Conservation (phyloP, 192 early-diverging fungal species). For the Chytriomyces confervae region DNA sequence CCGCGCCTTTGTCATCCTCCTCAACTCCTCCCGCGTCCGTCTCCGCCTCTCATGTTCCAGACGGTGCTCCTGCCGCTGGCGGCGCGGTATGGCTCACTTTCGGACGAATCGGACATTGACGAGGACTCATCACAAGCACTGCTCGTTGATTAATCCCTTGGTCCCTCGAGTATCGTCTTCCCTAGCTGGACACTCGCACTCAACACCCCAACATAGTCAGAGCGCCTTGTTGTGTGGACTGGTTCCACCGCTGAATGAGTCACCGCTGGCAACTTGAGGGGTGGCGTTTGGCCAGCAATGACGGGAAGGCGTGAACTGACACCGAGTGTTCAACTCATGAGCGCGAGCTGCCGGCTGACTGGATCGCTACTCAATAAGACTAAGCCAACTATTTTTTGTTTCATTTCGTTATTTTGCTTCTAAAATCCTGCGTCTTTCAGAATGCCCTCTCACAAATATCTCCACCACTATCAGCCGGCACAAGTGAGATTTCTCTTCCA, state of each 20-base stretch:
- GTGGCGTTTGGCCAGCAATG: background rate
- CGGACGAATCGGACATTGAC: background rate
- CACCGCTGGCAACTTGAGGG: background rate
- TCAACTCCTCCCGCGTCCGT: background rate
- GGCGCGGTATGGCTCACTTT: background rate
- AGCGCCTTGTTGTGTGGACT: background rate
- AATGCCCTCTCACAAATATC: background rate
- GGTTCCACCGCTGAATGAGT: background rate
- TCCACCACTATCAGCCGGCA: background rate
- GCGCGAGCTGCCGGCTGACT: background rate
- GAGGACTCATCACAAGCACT: constrained; percentile 1
- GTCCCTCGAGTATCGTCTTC: background rate
- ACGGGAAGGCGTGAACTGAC: background rate
- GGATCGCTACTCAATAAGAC: constrained; percentile 1
- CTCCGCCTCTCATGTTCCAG: background rate
- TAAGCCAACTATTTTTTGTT: background rate
- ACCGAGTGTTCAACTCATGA: background rate
- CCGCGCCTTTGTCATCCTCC: background rate
- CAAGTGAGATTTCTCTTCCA: background rate
- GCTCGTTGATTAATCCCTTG: background rate
- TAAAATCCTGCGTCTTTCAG: background rate
- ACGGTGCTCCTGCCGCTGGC: background rate
- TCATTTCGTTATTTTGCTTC: too few relatives aligned
- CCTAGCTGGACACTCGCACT: background rate
- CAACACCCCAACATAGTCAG: background rate